Evolutionary conservation across 225 moss, liverwort and hornwort species (phyloP).

Genomic region (Climacium dendroides): DNA sequence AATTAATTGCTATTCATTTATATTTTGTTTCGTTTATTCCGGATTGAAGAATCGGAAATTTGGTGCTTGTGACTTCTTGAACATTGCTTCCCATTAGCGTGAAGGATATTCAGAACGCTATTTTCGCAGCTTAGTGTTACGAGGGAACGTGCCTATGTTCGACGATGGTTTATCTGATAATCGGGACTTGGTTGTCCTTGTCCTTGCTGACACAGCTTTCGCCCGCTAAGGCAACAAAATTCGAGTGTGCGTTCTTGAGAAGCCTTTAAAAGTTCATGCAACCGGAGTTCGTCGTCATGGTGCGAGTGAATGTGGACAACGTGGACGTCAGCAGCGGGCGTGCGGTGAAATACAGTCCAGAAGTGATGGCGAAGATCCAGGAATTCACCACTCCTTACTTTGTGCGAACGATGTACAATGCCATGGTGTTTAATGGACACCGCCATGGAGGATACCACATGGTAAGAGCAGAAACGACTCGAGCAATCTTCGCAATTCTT

Average conservation of each 20-base stretch:
- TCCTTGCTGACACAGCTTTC: neutral
- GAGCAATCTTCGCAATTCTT: neutral
- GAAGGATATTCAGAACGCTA: neutral
- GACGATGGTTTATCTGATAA: neutral
- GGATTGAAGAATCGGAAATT: neutral
- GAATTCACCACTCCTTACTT: slow-evolving; percentile 12
- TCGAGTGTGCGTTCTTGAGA: neutral
- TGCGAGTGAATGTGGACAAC: neutral
- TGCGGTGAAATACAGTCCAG: neutral
- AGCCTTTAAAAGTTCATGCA: neutral
- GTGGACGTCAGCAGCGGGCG: neutral
- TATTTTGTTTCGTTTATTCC: neutral
- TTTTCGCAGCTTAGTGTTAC: slow-evolving; percentile 38
- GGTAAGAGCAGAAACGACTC: neutral
- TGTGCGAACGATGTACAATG: slow-evolving; percentile 3
- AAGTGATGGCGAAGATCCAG: slow-evolving; percentile 1
- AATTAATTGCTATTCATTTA: neutral
- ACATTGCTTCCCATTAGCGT: neutral
- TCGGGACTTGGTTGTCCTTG: neutral
- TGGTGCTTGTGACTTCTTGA: neutral
- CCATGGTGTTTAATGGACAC: slow-evolving; percentile 6
- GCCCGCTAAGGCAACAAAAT: neutral
- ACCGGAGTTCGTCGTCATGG: neutral
- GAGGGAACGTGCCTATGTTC: slow-evolving; percentile 1
- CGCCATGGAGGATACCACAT: neutral